Evolutionary conservation across 2,329 filamentous ascomycete species (phyloP).

Genomic region (Colletotrichum sublineola): DNA sequence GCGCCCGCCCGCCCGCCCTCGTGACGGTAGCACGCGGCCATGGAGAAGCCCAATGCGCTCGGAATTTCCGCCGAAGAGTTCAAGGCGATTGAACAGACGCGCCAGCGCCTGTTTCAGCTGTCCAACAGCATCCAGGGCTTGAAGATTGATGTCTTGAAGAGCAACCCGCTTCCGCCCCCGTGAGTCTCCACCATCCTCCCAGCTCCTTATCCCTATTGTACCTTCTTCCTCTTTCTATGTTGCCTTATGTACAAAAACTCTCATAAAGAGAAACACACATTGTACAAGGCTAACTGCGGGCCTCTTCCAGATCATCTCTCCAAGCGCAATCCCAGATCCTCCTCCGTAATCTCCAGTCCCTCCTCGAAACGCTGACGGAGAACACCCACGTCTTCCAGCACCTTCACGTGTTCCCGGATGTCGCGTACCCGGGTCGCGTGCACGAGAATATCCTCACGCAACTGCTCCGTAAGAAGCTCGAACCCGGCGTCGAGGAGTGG

Average conservation of each 20-base stretch:
- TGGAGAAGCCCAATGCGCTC: constrained; percentile 49
- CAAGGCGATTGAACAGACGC: constrained; percentile 78
- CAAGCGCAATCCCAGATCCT: constrained; percentile 80
- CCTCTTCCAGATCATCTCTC: constrained; percentile 70
- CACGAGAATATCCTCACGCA: constrained; percentile 76
- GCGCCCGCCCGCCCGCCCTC: not conserved
- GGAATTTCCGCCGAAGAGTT: constrained; percentile 70
- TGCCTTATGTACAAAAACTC: not conserved
- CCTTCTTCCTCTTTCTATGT: not conserved
- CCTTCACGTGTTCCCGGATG: constrained; percentile 81
- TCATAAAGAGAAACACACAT: not conserved
- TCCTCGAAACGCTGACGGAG: constrained; percentile 74
- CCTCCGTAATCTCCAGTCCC: constrained; percentile 75
- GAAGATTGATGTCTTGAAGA: constrained; percentile 70
- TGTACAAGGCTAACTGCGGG: not conserved
- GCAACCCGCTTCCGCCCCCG: constrained; percentile 77
- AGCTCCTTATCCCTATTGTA: not conserved
- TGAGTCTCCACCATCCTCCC: constrained; percentile 52
- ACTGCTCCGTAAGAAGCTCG: constrained; percentile 85
- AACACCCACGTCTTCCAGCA: constrained; percentile 77
- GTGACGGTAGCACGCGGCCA: not conserved
- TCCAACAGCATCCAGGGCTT: constrained; percentile 77
- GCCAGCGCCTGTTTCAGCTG: constrained; percentile 76
- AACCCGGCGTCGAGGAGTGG: constrained; percentile 81
- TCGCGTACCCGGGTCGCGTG: constrained; percentile 78